Conservation (phyloP, 208 protist species). For the Tetramitus jugosus region DNA sequence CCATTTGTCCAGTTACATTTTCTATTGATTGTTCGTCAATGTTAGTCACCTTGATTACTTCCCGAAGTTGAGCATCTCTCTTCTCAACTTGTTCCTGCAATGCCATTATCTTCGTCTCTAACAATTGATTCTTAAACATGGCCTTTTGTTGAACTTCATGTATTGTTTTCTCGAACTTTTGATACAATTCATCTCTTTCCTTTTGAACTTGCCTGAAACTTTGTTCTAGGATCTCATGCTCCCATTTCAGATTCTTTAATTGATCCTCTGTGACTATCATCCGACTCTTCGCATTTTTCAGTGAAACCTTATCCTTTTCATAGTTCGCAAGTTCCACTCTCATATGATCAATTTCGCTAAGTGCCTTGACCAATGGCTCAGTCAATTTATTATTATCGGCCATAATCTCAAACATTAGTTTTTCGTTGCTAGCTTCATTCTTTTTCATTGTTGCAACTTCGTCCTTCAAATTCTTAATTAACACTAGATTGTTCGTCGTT, state of each 20-base stretch:
- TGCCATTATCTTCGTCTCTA: constrained; percentile 86
- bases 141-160: constrained; percentile 88
- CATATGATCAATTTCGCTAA: constrained; percentile 73
- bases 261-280: constrained; percentile 66
- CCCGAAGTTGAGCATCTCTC: constrained; percentile 45
- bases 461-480: constrained; percentile 92
- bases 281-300: constrained; percentile 64
- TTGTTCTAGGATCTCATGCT: constrained; percentile 74
- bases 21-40: constrained; percentile 73
- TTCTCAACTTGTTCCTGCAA: constrained; percentile 79
- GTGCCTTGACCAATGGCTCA: constrained; percentile 78
- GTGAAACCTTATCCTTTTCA: constrained; percentile 82
- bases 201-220: constrained; percentile 68
- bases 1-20: constrained; percentile 70
- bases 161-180: constrained; percentile 78
- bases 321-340: constrained; percentile 78
- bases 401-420: constrained; percentile 91
- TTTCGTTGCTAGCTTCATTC: constrained; percentile 85
- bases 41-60: constrained; percentile 56
- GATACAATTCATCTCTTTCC: constrained; percentile 84
- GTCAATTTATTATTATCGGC: constrained; percentile 85
- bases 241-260: constrained; percentile 62
- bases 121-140: constrained; percentile 81
- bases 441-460: constrained; percentile 86
- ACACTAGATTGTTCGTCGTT: constrained; percentile 92